Base-by-base conservation (phyloP, 1,284 basidiomycete species). In the Ustilago sp. region DNA sequence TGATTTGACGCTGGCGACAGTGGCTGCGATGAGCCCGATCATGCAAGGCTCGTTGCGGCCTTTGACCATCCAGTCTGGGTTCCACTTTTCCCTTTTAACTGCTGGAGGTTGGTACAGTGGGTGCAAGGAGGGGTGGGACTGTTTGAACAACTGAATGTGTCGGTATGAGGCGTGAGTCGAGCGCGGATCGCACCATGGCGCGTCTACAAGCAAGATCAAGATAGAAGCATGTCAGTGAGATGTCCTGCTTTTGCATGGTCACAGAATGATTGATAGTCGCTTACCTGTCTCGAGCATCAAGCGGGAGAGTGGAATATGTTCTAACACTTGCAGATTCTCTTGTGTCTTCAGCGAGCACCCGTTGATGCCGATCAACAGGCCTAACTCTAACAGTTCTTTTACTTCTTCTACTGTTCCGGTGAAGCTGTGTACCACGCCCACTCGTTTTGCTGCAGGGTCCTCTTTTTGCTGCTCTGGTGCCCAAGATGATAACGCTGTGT, bases 331-430 rank as follows among this genome's bases (percentile, higher is more conserved):
- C 0, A 95, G 86, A 78, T 93, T 93, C 55, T 91, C 91, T 45
- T 89, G 88, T 0, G 92, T 93, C 87, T 95, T 95, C 74, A 96
- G 87, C 2, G 91, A 92, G 84, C 94, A 95, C 0, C 94, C 93
- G 76, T 94, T 94, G 62, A 94, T 86, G 61, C 91, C 91, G 63
- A 94, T 89, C 54, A 68, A 84, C 8, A 83, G 69, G 5, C 81
- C 82, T 23, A 84, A 60, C 13, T 68, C 63, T 17, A 94, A 90
- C 63, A 93, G 87, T 82, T 95, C 92, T 8, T 87, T 81, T 53
- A 90, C 90, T 85, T 95, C 93, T 31, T 89, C 88, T 1, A 84
- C 75, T 0, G 89, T 90, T 0, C 94, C 94, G 0, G 93, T 94
- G 86, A 94, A 94, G 77, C 92, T 93, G 86, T 95, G 94, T 8